Conservation (phyloP, 2,329 filamentous ascomycete genomes). For the Trichoderma koningiopsis region DNA sequence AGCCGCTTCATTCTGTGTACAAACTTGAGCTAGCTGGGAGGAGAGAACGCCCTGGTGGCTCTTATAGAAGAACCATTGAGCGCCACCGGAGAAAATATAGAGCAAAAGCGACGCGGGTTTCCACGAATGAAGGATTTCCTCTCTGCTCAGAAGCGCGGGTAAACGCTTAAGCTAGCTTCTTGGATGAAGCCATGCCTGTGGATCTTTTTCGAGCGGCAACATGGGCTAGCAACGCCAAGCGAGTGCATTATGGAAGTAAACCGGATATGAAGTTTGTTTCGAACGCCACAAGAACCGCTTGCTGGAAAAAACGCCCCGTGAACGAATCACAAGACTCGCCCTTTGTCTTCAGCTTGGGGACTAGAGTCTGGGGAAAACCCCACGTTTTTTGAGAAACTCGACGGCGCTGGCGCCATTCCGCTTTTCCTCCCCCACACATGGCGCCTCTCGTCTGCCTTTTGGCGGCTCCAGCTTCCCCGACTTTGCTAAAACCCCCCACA, state of each 20-base stretch:
- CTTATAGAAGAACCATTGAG: conserved; percentile 8
- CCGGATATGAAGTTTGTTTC: conserved; percentile 6
- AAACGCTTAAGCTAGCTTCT: conserved; percentile 2
- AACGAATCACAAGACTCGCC: conserved; percentile 7
- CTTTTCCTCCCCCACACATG: conserved; percentile 5
- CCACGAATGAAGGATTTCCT: conserved; percentile 13
- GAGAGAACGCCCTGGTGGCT: not conserved
- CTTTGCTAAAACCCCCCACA: conserved; percentile 8
- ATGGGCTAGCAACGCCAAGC: not conserved
- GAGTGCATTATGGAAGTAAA: conserved; percentile 10
- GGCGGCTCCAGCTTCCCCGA: conserved; percentile 1
- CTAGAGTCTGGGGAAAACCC: conserved; percentile 16
- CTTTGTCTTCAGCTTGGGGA: not conserved
- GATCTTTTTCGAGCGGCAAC: not conserved
- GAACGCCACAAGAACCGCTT: conserved; percentile 2
- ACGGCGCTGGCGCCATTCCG: not conserved
- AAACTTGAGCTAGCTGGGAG: not conserved
- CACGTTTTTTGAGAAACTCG: conserved; percentile 1
- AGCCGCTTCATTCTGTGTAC: not conserved
- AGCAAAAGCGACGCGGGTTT: not conserved
- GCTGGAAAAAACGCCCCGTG: not conserved
- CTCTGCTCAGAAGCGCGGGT: not conserved
- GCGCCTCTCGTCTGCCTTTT: not conserved
- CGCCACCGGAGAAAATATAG: conserved; percentile 22
- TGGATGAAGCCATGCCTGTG: not conserved